phyloP scores from a whole-genome alignment of 164 flowering plant species.

The Kingdonia uniflora region DNA sequence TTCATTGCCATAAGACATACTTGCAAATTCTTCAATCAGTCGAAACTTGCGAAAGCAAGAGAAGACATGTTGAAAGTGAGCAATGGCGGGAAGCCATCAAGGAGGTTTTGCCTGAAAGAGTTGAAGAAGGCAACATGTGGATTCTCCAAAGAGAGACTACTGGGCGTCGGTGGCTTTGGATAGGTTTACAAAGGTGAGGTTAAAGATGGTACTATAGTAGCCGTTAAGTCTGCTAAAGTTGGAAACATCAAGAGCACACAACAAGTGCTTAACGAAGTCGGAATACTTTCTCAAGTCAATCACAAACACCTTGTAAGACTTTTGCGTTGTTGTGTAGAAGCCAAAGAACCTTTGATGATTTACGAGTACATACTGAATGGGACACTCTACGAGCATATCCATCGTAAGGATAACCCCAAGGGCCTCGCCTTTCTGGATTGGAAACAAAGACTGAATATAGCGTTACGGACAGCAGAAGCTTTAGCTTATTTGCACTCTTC shows the following conservation, averaged over 20 bases:
- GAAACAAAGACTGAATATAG: constrained; percentile 41
- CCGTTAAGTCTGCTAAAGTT: constrained; percentile 54
- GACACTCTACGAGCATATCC: constrained; percentile 49
- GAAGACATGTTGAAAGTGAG: constrained; percentile 36
- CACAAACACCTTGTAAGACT: constrained; percentile 54
- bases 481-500: constrained; percentile 59
- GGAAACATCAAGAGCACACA: constrained; percentile 47
- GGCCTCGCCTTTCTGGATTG: constrained; percentile 29
- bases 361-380: constrained; percentile 61
- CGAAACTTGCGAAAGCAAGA: constrained; percentile 28
- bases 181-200: constrained; percentile 60
- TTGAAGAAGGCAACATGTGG: constrained; percentile 43
- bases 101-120: constrained; percentile 34
- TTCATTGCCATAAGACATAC: constrained; percentile 14
- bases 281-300: constrained; percentile 63
- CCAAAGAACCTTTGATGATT: constrained; percentile 52
- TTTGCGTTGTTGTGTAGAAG: constrained; percentile 57
- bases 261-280: constrained; percentile 63
- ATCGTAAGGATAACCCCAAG: constrained; percentile 20
- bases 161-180: constrained; percentile 65
- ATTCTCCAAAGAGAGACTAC: constrained; percentile 29
- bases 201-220: constrained; percentile 47
- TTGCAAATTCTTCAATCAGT: constrained; percentile 12
- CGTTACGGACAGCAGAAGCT: constrained; percentile 55
- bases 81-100: constrained; percentile 32